Percentiles rank a stretch among this genome's conserved stretches.
Evolutionary conservation across 1,284 basidiomycete genomes (phyloP).

Genomic region (Taiwanofungus camphoratus): DNA sequence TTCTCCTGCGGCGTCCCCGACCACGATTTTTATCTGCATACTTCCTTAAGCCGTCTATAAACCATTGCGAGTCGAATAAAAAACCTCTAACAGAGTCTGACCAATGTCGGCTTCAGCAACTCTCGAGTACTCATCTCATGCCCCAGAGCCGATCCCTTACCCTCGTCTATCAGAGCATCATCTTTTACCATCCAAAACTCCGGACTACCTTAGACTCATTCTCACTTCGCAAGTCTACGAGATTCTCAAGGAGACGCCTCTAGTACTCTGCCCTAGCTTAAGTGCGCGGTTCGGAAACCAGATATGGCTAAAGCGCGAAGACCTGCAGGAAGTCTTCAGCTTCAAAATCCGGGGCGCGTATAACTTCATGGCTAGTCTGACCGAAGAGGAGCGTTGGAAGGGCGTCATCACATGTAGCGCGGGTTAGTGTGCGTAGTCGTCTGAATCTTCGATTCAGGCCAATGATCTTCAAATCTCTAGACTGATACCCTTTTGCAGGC

Average conservation of each 20-base stretch:
- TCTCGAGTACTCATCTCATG: constrained; percentile 63
- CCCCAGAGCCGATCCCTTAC: constrained; percentile 59
- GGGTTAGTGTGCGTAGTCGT: constrained; percentile 67
- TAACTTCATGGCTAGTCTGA: constrained; percentile 95
- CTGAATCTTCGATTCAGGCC: constrained; percentile 8
- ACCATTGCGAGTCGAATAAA: no score
- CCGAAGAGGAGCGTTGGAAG: constrained; percentile 90
- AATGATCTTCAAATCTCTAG: background rate
- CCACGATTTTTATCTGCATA: no score
- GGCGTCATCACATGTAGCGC: constrained; percentile 98
- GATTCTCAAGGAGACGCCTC: constrained; percentile 87
- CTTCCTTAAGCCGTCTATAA: no score
- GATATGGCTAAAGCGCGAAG: constrained; percentile 93
- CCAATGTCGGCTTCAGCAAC: constrained; percentile 35
- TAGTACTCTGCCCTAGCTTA: constrained; percentile 83
- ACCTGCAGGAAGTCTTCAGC: constrained; percentile 95
- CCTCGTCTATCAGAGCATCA: constrained; percentile 64
- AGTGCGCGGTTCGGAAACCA: constrained; percentile 87
- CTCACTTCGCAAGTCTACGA: constrained; percentile 94
- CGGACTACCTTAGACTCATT: constrained; percentile 93
- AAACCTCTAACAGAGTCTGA: no score
- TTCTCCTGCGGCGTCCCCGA: no score
- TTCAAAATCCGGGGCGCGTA: constrained; percentile 99
- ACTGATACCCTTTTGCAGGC: constrained; percentile 44
- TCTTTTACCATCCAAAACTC: constrained; percentile 65